Conservation (phyloP, 2,329 filamentous ascomycete genomes). For the Myriangium duriaei region DNA sequence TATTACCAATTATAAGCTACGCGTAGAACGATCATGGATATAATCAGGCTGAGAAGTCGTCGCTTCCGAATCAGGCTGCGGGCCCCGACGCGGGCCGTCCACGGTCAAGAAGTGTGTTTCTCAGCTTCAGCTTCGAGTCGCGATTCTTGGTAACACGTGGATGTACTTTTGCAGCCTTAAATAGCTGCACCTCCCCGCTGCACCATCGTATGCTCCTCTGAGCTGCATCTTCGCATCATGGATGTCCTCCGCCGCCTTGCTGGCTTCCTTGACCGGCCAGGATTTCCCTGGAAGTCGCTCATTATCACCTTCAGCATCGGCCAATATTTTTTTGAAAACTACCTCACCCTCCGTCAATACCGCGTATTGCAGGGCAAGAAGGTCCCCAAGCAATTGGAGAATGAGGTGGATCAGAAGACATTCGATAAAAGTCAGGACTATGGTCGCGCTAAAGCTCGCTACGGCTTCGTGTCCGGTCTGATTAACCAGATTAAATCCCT, state of each 20-base stretch:
- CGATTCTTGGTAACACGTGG: too few species aligned
- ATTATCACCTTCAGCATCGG: constrained; percentile 89
- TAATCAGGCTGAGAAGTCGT: too few species aligned
- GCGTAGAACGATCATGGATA: too few species aligned
- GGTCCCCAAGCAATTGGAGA: constrained; percentile 73
- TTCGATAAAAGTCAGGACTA: constrained; percentile 91
- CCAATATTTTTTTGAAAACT: constrained; percentile 81
- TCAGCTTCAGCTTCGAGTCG: too few species aligned
- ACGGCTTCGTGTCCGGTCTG: constrained; percentile 65
- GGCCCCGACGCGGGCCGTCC: too few species aligned
- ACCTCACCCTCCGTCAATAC: constrained; percentile 84
- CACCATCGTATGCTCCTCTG: too few species aligned
- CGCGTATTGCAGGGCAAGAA: constrained; percentile 66
- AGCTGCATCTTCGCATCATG: constrained; percentile 18
- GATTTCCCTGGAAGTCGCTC: constrained; percentile 95
- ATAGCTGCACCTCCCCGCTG: too few species aligned
- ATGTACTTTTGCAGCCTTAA: too few species aligned
- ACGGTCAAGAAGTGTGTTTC: too few species aligned
- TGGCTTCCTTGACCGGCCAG: constrained; percentile 73
- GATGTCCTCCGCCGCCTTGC: constrained; percentile 51
- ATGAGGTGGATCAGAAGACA: constrained; percentile 77
- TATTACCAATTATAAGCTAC: too few species aligned
- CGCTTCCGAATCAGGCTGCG: too few species aligned
- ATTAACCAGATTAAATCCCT: constrained; percentile 82
- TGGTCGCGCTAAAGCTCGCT: constrained; percentile 89